Evolutionary conservation across 2,329 filamentous ascomycete species (phyloP).

Genomic region (Neopestalotiopsis rosae): DNA sequence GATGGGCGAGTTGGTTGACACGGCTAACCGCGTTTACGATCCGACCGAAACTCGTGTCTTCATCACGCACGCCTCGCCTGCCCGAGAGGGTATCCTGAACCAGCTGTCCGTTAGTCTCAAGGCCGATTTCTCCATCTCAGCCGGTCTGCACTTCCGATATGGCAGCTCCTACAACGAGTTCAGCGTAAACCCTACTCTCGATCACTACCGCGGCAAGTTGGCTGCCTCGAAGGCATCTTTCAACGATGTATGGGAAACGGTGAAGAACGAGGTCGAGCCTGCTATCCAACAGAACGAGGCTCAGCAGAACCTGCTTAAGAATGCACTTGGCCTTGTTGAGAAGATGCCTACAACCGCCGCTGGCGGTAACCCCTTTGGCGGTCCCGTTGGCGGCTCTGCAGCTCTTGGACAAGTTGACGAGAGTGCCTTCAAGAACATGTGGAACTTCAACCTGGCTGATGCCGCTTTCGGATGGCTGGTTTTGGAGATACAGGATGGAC

Average conservation of each 20-base stretch:
- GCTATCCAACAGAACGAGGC: conserved; percentile 93
- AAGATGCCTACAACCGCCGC: conserved; percentile 98
- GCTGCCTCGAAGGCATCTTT: conserved; percentile 98
- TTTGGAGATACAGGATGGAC: conserved; percentile 90
- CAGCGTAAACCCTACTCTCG: conserved; percentile 95
- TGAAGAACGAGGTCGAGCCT: conserved; percentile 93
- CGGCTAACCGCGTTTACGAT: conserved; percentile 96
- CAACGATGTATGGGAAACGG: conserved; percentile 99
- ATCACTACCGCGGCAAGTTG: conserved; percentile 98
- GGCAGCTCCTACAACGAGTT: conserved; percentile 99
- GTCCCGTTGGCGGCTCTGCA: conserved; percentile 73
- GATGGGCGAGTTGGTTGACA: conserved; percentile 98
- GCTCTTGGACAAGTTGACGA: conserved; percentile 91
- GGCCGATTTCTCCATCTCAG: conserved; percentile 97
- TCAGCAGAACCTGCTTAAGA: conserved; percentile 89
- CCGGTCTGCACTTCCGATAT: conserved; percentile 96
- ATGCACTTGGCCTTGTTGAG: conserved; percentile 90
- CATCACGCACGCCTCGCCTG: conserved; percentile 94
- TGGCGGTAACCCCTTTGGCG: conserved; percentile 95
- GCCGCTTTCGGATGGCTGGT: conserved; percentile 97
- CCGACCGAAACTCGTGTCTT: conserved; percentile 97
- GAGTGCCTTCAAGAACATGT: conserved; percentile 99
- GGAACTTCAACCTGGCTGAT: conserved; percentile 99
- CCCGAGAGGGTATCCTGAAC: conserved; percentile 94
- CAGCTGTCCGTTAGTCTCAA: conserved; percentile 97